Evolutionary conservation across 805 yeast species (phyloP).

Genomic region (Metschnikowia baotianmanensis): DNA sequence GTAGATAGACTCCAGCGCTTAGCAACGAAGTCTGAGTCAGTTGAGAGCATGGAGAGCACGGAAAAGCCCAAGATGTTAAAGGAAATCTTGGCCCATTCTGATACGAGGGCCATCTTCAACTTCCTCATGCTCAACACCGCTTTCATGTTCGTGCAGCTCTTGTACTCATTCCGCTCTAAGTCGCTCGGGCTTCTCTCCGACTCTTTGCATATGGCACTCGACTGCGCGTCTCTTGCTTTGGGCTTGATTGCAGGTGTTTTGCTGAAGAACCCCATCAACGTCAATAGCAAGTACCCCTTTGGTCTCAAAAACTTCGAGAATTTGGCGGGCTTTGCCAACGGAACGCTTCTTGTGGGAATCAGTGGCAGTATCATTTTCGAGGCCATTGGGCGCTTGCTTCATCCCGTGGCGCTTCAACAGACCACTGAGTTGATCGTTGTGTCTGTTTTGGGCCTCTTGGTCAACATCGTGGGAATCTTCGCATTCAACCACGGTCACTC

Average conservation of each 20-base stretch:
- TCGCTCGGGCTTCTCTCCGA: conserved; percentile 90
- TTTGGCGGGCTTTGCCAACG: conserved; percentile 93
- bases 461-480: conserved; percentile 87
- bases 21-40: not conserved
- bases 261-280: conserved; percentile 39
- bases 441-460: conserved; percentile 78
- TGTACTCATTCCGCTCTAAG: conserved; percentile 89
- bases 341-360: conserved; percentile 81
- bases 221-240: conserved; percentile 84
- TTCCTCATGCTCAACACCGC: conserved; percentile 82
- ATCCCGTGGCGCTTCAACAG: conserved; percentile 74
- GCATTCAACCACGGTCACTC: conserved; percentile 88
- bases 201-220: conserved; percentile 94
- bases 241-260: conserved; percentile 82
- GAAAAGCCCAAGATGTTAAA: conserved; percentile 23
- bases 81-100: conserved; percentile 42
- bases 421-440: conserved; percentile 85
- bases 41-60: too few relatives aligned
- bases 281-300: conserved; percentile 76
- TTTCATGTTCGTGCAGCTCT: conserved; percentile 90
- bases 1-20: conserved; percentile 8
- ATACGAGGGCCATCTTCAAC: conserved; percentile 85
- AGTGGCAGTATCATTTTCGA: conserved; percentile 86
- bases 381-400: conserved; percentile 74
- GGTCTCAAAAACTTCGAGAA: conserved; percentile 85